Evolutionary conservation across 225 moss, liverwort and hornwort species (phyloP).

Genomic region (Bryum argenteum): DNA sequence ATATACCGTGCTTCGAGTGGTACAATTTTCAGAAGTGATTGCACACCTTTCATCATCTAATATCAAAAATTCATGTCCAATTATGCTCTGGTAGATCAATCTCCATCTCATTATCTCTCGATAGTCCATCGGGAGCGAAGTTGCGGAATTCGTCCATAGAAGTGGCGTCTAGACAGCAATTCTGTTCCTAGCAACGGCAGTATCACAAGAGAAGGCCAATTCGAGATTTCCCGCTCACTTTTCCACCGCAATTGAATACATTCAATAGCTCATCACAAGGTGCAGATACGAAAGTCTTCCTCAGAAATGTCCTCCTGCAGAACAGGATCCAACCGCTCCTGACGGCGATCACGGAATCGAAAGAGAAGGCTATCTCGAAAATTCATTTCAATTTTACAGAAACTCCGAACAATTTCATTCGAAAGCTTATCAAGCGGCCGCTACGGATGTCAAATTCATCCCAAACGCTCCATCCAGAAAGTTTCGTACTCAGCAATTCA

Average conservation of each 20-base stretch:
- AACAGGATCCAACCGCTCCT: not conserved
- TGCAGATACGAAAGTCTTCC: not conserved
- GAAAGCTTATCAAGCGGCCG: too few species aligned
- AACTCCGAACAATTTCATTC: too few species aligned
- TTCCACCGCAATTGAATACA: not conserved
- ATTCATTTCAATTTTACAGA: too few species aligned
- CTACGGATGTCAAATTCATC: too few species aligned
- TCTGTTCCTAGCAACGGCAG: not conserved
- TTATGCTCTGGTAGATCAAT: not conserved
- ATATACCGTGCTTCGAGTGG: not conserved
- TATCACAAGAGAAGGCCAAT: not conserved
- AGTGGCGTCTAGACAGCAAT: not conserved
- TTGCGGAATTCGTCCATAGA: not conserved
- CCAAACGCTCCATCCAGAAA: too few species aligned
- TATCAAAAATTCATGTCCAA: not conserved
- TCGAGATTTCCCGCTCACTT: not conserved
- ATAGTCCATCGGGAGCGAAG: not conserved
- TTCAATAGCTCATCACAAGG: not conserved
- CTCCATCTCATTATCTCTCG: not conserved
- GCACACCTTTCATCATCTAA: not conserved
- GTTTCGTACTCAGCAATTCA: too few species aligned
- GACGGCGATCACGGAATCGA: too few species aligned
- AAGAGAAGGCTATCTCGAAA: too few species aligned
- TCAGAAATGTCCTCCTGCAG: not conserved
- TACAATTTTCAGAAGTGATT: not conserved